These are phyloP conservation scores for Fusarium lateritium DNA, from an alignment of 2,329 filamentous ascomycete species.

Conservation along the genomic window DNA sequence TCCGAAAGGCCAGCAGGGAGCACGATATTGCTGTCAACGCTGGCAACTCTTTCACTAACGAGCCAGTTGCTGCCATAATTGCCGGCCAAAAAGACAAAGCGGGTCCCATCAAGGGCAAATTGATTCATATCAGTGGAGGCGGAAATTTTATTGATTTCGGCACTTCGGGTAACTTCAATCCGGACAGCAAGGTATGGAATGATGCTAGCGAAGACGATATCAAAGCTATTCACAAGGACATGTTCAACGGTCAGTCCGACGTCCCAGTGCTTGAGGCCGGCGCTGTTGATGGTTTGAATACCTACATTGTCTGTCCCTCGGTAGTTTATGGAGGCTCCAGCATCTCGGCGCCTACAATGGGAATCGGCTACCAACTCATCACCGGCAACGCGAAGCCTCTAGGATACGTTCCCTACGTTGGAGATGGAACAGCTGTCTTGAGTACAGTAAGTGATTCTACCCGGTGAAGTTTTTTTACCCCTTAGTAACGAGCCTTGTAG, in stretches of 20 bases:
- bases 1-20: constrained; percentile 2
- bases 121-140: constrained; percentile 12
- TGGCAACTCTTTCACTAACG: not conserved
- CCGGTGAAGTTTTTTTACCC: rapidly evolving
- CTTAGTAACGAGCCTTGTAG: not conserved
- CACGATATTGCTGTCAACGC: constrained; percentile 22
- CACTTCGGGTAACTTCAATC: constrained; percentile 14
- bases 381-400: constrained; percentile 13
- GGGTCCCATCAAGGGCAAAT: not conserved
- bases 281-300: not conserved
- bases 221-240: constrained; percentile 19
- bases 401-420: constrained; percentile 12
- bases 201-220: constrained; percentile 19
- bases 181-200: constrained; percentile 20
- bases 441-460: not conserved
- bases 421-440: constrained; percentile 5
- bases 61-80: constrained; percentile 15
- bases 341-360: not conserved
- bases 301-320: constrained; percentile 8
- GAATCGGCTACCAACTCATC: constrained; percentile 4
- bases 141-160: constrained; percentile 24
- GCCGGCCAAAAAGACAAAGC: not conserved
- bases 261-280: not conserved
- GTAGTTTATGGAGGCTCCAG: constrained; percentile 15
- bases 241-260: constrained; percentile 26